Conservation (phyloP, 306 rosid genomes). For the Cucurbita ficifolia region DNA sequence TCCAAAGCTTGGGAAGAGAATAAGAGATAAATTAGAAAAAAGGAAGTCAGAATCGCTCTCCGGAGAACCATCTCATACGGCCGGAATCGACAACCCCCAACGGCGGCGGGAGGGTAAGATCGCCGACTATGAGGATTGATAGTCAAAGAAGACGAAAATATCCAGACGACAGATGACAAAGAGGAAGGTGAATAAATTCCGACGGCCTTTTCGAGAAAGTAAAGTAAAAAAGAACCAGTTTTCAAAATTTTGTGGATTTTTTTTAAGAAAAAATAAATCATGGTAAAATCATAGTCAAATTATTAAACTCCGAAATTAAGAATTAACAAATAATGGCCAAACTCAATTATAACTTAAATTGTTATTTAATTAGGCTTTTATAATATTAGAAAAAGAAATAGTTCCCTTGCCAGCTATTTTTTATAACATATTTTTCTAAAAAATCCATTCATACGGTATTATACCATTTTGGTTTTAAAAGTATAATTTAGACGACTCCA, state of each 20-base stretch:
- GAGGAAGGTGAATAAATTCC: not conserved
- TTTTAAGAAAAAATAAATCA: no score
- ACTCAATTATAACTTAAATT: no score
- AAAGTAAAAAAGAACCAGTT: not conserved
- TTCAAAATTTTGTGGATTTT: not conserved
- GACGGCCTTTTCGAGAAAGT: not conserved
- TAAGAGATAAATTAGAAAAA: conserved; percentile 28
- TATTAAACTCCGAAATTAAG: no score
- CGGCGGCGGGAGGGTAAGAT: not conserved
- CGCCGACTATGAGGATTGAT: not conserved
- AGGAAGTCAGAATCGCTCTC: conserved; percentile 7
- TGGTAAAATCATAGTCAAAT: not conserved
- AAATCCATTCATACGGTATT: no score
- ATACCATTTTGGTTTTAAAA: no score
- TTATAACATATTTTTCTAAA: no score
- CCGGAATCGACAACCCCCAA: conserved; percentile 8
- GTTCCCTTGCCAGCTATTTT: no score
- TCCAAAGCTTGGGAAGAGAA: conserved; percentile 17
- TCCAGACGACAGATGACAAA: not conserved
- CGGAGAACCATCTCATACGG: conserved; percentile 45
- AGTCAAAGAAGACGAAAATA: not conserved
- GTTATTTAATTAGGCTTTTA: no score
- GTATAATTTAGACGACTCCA: no score
- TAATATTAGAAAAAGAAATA: no score
- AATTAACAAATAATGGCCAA: no score